Evolutionary conservation across 2,329 filamentous ascomycete genomes (phyloP).

Genomic region (Aureobasidium melanogenum): DNA sequence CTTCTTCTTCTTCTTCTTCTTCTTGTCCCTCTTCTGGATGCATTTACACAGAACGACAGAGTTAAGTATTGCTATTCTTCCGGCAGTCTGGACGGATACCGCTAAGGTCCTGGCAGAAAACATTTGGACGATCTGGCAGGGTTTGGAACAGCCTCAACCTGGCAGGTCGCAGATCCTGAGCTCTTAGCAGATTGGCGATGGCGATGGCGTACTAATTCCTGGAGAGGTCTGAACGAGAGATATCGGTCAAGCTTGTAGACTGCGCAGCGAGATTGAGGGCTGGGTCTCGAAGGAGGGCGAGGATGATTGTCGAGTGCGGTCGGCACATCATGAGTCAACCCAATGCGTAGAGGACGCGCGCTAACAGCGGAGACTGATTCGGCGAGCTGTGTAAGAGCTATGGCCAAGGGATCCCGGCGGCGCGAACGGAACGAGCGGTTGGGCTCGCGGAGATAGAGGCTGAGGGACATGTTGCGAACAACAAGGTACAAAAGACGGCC

Average conservation of each 20-base stretch:
- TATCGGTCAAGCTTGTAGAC: not conserved
- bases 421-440: not conserved
- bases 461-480: not conserved
- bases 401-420: not conserved
- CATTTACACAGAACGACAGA: not conserved
- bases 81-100: not conserved
- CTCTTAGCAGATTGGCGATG: not conserved
- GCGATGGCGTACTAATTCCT: not conserved
- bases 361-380: not conserved
- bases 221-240: not conserved
- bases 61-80: not conserved
- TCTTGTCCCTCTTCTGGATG: not conserved
- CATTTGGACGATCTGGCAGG: not conserved
- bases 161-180: not conserved
- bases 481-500: not conserved
- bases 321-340: not conserved
- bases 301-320: not conserved
- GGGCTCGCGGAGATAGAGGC: not conserved
- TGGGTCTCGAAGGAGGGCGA: not conserved
- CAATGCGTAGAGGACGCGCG: conserved; percentile 1
- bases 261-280: not conserved
- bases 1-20: not conserved
- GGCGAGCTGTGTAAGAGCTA: not conserved
- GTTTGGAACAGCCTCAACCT: not conserved
- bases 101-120: not conserved